Base-by-base conservation (phyloP, 768 basidiomycete species). In the Gymnopilus dilepis region DNA sequence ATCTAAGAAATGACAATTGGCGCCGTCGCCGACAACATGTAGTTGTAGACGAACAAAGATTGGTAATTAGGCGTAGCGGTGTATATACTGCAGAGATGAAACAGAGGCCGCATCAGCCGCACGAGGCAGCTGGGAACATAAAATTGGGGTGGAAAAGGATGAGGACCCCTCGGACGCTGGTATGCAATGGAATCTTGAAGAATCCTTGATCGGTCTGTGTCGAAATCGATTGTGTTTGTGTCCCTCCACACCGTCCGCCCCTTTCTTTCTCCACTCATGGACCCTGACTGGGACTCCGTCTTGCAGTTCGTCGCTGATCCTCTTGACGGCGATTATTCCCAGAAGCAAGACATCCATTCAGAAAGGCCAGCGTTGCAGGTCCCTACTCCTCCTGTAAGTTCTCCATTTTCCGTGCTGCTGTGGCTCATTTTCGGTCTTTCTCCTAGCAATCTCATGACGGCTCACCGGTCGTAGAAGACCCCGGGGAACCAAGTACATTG, bases 341-440 rank as follows among this genome's bases (percentile, higher is more conserved):
- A 83, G 66, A 81, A 80, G 61, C 72, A 73, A 11, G 69, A 64
- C 55, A 72, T 68, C 61, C 65, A 66, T 47, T 55, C 53, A 28
- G 57, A 58, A 12, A 57, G 54, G 38, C 56, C 64, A 59, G 65
- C 67, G 30, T 62, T 69, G 33, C 86, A 88, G 66, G 76, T 87
- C 12, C 88, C 89, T 30, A 90, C 89, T 2, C 88, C 88, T 22
- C 89, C 88, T 33, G 87, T 89, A 69, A 62, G 85, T 72, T 11
- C 33, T 34, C 19, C 17, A 47, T 37, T 38, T 53, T 12, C 40
- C 26, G 53, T 31, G 19, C 17, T 9, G 34, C 43, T 62, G 40
- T 30, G 55, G 40, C 5, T 30, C 43, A 31, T 41, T 31, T 21
- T 9, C 45, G 19, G 30, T 19, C 24, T 47, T 28, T 21, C 34